Conservation (phyloP, 495 filamentous ascomycete species). For the Lichenothelia convexa region DNA sequence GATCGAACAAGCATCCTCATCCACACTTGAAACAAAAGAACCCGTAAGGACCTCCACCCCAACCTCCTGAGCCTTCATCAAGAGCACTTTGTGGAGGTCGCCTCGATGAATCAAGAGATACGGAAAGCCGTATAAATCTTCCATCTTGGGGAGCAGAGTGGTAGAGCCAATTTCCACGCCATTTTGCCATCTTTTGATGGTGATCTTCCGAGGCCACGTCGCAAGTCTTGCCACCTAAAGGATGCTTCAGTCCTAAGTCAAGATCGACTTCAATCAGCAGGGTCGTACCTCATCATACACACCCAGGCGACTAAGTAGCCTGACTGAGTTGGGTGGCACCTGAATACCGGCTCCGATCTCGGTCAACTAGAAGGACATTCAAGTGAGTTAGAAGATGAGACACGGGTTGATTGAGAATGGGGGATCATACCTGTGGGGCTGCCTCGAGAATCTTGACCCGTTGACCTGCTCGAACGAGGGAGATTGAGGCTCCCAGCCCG, state of each 20-base stretch:
- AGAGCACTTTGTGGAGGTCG: slow-evolving; percentile 4
- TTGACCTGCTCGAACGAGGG: slow-evolving; percentile 7
- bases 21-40: slow-evolving; percentile 1
- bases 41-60: background rate
- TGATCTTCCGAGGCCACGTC: slow-evolving; percentile 5
- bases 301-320: slow-evolving; percentile 1
- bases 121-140: slow-evolving; percentile 6
- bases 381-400: background rate
- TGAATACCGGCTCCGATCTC: slow-evolving; percentile 12
- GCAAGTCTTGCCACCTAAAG: no score
- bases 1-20: slow-evolving; percentile 5
- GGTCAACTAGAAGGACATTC: no score
- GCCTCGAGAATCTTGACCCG: slow-evolving; percentile 8
- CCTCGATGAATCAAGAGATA: slow-evolving; percentile 10
- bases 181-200: slow-evolving; percentile 6
- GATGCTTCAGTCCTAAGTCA: no score
- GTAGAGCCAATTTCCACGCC: slow-evolving; percentile 4
- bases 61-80: slow-evolving; percentile 1
- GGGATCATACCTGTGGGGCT: slow-evolving; percentile 4
- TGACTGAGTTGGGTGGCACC: slow-evolving; percentile 9
- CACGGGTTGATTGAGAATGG: background rate
- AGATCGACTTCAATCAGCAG: slow-evolving; percentile 6
- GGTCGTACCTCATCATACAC: slow-evolving; percentile 9
- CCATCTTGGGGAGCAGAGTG: slow-evolving; percentile 5
- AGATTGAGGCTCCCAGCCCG: slow-evolving; percentile 7